Base-by-base conservation (phyloP, 1,139 yeast species). In the Nakaseomyces delphensis region DNA sequence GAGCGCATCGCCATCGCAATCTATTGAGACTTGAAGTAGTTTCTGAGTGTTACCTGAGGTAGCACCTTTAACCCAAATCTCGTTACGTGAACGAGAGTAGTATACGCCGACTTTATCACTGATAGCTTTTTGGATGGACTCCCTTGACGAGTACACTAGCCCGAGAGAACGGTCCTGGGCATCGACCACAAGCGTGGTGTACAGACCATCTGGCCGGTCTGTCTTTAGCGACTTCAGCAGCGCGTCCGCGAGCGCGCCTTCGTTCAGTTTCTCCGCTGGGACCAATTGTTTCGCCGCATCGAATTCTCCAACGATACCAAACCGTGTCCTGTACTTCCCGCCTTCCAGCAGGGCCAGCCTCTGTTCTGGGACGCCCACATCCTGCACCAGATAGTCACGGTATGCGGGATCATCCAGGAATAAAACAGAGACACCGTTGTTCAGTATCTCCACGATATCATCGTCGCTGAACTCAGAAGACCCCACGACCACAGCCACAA, bases 41-140 rank as follows among this genome's bases (percentile, higher is more conserved):
- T 70, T 71, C 65, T 91, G 98, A 1, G 95, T 85, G 41, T 95
- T 95, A 9, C 98, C 98, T 27, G 95, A 83, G 4, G 96, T 84
- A 45, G 83, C 83, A 30, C 98, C 99, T 64, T 91, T 91, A 64
- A 83, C 84, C 98, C 99, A 91, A 46, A 91, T 72, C 19, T 93
- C 86, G 47, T 82, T 80, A 51, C 86, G 76, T 51, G 81, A 79
- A 54, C 98, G 80, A 4, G 96, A 86, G 64, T 84, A 96, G 65
- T 91, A 91, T 7, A 91, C 96, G 41, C 99, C 99, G 11, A 84
- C 78, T 39, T 77, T 75, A 31, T 85, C 83, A 47, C 77, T 76
- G 52, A 91, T 74, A 3, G 97, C 91, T 54, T 84, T 93, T 40
- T 73, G 67, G 52, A 93, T 77, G 29, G 96, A 85, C 50, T 80